A percentile compares a stretch with the other conserved stretches of the same genome.
Conservation (phyloP, 305 asterid genomes). For the Plantago lanceolata region DNA sequence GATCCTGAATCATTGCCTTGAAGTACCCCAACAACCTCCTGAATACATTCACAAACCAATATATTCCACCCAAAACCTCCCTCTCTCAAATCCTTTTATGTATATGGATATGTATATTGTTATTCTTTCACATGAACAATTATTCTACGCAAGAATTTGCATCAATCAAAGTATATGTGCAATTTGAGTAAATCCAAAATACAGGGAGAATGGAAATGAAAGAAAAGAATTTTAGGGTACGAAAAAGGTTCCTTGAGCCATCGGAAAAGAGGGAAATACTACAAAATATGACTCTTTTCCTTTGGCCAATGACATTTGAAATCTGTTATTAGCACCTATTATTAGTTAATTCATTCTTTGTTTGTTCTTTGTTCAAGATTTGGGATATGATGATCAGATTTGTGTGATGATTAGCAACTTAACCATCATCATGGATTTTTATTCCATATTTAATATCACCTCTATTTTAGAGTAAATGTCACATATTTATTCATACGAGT, state of each 20-base stretch:
- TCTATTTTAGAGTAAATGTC: too few relatives aligned
- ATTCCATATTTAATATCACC: too few relatives aligned
- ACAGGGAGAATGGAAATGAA: neutral
- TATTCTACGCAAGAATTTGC: neutral
- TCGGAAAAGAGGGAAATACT: conserved; percentile 26
- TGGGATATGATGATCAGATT: too few relatives aligned
- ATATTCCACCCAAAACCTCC: neutral
- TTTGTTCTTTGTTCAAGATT: too few relatives aligned
- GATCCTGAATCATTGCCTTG: conserved; percentile 47
- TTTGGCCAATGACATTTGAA: conserved; percentile 22
- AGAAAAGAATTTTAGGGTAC: conserved; percentile 24
- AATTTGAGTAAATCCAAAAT: neutral
- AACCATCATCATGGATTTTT: too few relatives aligned
- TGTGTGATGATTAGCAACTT: too few relatives aligned
- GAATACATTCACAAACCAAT: conserved; percentile 9
- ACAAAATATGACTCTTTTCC: conserved; percentile 4
- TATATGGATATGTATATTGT: neutral
- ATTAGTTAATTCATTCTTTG: too few relatives aligned
- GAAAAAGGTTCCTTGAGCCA: conserved; percentile 30
- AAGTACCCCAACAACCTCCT: neutral
- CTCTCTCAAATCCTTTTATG: neutral
- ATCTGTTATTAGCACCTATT: too few relatives aligned
- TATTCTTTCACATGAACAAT: too few relatives aligned
- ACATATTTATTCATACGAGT: too few relatives aligned
- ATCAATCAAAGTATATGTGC: neutral